These are phyloP conservation scores for Catharanthus roseus DNA, from an alignment of 257 asterid species.

Conservation along the genomic window DNA sequence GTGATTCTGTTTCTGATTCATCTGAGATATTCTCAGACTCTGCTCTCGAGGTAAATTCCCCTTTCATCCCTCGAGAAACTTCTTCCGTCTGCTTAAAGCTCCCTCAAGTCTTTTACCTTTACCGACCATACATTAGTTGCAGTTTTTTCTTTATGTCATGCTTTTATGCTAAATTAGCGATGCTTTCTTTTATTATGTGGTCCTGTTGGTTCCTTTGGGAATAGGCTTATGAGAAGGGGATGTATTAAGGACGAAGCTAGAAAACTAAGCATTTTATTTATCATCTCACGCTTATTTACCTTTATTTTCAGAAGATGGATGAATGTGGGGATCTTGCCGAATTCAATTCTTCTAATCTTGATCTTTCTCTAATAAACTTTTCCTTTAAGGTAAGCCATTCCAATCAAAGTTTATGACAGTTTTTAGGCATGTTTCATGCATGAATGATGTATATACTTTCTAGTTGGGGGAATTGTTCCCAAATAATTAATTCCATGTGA, in stretches of 20 bases:
- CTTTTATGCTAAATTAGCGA: neutral
- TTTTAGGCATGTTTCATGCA: neutral
- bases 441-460: too few relatives aligned
- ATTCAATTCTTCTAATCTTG: constrained; percentile 66
- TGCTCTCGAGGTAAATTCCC: constrained; percentile 12
- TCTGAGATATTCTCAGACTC: constrained; percentile 50
- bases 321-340: constrained; percentile 78
- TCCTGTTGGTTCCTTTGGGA: neutral
- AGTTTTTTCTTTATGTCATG: neutral
- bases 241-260: neutral
- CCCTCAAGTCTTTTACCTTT: neutral
- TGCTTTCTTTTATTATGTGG: neutral
- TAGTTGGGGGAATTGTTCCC: neutral
- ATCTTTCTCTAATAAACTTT: constrained; percentile 75
- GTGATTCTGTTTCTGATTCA: constrained; percentile 54
- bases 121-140: neutral
- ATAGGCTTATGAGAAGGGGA: neutral
- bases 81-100: neutral
- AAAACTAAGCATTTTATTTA: neutral
- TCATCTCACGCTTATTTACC: constrained; percentile 16
- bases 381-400: constrained; percentile 67
- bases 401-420: neutral
- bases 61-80: neutral
- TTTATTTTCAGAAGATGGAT: constrained; percentile 61
- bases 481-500: neutral